Evolutionary conservation across 306 rosid species (phyloP).

Genomic region (Begonia peltatifolia): DNA sequence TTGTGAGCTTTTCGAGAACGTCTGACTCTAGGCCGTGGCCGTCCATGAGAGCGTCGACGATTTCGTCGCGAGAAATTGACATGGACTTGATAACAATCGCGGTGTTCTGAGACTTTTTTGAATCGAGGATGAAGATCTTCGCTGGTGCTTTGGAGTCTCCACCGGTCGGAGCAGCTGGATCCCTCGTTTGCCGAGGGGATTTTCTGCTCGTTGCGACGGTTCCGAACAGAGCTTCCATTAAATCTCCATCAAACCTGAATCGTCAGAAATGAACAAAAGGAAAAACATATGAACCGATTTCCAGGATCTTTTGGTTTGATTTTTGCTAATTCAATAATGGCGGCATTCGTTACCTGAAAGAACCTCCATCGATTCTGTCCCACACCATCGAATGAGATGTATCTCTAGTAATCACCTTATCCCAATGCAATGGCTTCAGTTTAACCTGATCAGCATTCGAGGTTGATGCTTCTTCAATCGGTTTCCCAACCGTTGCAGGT

Average conservation of each 20-base stretch:
- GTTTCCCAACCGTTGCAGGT: conserved; percentile 16
- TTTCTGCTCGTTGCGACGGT: conserved; percentile 33
- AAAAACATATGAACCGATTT: neutral
- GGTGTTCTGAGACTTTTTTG: conserved; percentile 66
- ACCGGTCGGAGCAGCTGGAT: conserved; percentile 14
- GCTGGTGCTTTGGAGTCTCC: conserved; percentile 13
- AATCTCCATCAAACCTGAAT: conserved; percentile 73
- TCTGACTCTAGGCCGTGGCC: conserved; percentile 67
- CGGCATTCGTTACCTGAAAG: conserved; percentile 46
- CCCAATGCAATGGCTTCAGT: conserved; percentile 87
- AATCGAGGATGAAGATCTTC: conserved; percentile 43
- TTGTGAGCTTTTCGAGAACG: conserved; percentile 58
- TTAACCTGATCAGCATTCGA: conserved; percentile 34
- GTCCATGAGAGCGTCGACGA: conserved; percentile 48
- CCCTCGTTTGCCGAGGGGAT: conserved; percentile 23
- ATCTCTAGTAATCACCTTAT: conserved; percentile 53
- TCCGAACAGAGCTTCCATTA: conserved; percentile 92
- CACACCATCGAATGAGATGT: conserved; percentile 87
- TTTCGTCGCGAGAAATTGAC: conserved; percentile 36
- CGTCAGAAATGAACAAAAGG: conserved; percentile 1
- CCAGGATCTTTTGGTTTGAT: no score
- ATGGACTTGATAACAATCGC: conserved; percentile 75
- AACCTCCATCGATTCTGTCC: conserved; percentile 67
- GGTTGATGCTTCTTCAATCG: conserved; percentile 1
- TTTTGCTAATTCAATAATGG: neutral